Conservation (phyloP, 768 basidiomycete genomes). For the Gymnopilus junonius region DNA sequence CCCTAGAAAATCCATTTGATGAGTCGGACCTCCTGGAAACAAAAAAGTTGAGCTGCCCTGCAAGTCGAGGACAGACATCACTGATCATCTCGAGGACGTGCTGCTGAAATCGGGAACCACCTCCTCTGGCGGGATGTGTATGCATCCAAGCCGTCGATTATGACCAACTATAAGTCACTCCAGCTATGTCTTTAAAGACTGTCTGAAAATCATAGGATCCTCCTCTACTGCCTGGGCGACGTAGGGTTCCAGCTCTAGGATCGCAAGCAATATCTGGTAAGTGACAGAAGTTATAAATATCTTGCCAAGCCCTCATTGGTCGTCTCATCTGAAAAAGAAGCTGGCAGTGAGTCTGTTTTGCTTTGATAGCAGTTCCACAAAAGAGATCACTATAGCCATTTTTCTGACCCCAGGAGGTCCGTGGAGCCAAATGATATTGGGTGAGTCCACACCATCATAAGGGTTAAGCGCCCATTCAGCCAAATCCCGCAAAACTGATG, state of each 20-base stretch:
- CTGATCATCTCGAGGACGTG: background rate
- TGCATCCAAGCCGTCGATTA: background rate
- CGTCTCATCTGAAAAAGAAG: background rate
- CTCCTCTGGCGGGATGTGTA: background rate
- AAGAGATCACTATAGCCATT: background rate
- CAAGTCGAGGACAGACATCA: background rate
- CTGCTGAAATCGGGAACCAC: background rate
- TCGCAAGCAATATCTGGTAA: background rate
- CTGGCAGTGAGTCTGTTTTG: too few relatives aligned
- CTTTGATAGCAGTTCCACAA: background rate
- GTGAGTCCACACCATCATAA: background rate
- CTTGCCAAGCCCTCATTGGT: background rate
- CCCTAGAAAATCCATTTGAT: background rate
- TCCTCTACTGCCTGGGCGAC: background rate
- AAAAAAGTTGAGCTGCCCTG: background rate
- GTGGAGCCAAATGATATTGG: background rate
- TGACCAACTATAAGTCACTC: background rate
- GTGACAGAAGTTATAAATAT: background rate
- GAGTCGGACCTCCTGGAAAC: background rate
- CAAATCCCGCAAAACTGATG: background rate
- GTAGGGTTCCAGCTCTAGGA: background rate
- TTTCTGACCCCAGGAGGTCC: background rate
- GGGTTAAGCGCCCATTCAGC: background rate
- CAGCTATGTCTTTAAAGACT: background rate
- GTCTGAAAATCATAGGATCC: background rate